Base-by-base conservation (phyloP, 2,329 filamentous ascomycete species). In the Sodiomyces alkalinus region DNA sequence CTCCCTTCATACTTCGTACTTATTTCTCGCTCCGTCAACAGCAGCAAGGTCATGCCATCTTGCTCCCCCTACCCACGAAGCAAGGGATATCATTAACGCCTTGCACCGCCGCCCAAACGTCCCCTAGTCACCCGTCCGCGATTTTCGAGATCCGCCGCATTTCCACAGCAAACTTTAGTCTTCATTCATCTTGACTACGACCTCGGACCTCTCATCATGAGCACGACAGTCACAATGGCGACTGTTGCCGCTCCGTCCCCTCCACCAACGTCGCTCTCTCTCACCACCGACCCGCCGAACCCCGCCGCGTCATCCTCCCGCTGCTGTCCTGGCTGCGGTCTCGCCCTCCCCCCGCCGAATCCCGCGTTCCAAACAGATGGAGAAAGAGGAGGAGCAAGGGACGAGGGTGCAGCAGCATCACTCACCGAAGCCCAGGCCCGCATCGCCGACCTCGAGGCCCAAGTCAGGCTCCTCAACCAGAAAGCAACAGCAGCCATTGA, bases 391-490 rank as follows among this genome's bases (percentile, higher is more conserved):
- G 23, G 21, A 11, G 21, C 21, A 16, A 17, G 23, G 12, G 38
- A 41, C 17, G 48, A 55, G 16, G 46, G 56, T 18, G 42, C 55
- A 6, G 52, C 55, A 23, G 34, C 44, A 17, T 55, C 59, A 25
- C 62, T 75, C 18, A 52, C 59, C 17, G 55, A 57, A 30, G 63
- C 72, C 31, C 68, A 74, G 46, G 56, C 62, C 35, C 63, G 71
- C 43, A 75, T 81, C 42, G 55, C 63, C 37, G 75, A 83, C 42
- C 62, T 87, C 24, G 71, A 85, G 50, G 62, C 67, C 19, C 78
- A 85, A 44, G 71, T 86, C 30, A 64, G 67, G 31, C 52, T 73
- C 30, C 63, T 86, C 33, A 81, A 74, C 48, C 62, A 79, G 40
- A 82, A 80, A 51, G 75, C 76, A 31, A 66, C 73, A 3, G 68